Percentiles rank a stretch among this genome's conserved stretches.
Conservation (phyloP, 805 yeast genomes). For the Millerozyma miso region DNA sequence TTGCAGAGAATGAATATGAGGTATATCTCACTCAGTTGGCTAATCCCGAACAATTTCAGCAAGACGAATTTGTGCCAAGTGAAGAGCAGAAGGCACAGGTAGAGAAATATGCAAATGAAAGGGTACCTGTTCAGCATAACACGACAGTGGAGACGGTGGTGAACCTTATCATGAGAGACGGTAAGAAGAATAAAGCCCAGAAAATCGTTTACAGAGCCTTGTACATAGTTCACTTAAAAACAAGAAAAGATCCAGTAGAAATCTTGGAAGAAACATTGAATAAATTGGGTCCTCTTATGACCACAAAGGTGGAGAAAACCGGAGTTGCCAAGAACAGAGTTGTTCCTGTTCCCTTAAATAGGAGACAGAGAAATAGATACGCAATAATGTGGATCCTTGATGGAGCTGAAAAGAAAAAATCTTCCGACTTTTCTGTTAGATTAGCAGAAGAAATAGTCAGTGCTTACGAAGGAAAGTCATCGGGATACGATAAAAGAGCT, state of each 20-base stretch:
- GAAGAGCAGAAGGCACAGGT: constrained; percentile 60
- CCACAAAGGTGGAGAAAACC: constrained; percentile 70
- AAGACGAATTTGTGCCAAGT: constrained; percentile 51
- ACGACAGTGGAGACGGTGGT: constrained; percentile 74
- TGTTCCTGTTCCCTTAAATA: constrained; percentile 78
- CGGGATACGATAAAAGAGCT: constrained; percentile 79
- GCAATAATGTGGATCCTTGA: constrained; percentile 92
- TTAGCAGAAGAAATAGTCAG: constrained; percentile 83
- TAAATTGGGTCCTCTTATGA: constrained; percentile 78
- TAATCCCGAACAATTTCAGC: constrained; percentile 32
- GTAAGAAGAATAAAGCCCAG: constrained; percentile 79
- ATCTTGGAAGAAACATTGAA: constrained; percentile 73
- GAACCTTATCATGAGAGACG: constrained; percentile 88
- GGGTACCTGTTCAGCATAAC: constrained; percentile 61
- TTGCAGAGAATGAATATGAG: constrained; percentile 30
- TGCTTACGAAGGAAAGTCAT: constrained; percentile 72
- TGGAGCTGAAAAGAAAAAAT: constrained; percentile 72
- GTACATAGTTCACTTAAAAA: constrained; percentile 68
- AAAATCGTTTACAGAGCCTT: constrained; percentile 70
- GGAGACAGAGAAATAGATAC: constrained; percentile 77
- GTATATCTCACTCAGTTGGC: constrained; percentile 37
- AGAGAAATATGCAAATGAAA: constrained; percentile 43
- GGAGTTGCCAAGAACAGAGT: constrained; percentile 80
- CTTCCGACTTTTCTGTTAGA: constrained; percentile 80
- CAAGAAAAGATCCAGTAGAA: constrained; percentile 75